phyloP scores from a whole-genome alignment of 164 flowering plant species.

The Annona squamosa region DNA sequence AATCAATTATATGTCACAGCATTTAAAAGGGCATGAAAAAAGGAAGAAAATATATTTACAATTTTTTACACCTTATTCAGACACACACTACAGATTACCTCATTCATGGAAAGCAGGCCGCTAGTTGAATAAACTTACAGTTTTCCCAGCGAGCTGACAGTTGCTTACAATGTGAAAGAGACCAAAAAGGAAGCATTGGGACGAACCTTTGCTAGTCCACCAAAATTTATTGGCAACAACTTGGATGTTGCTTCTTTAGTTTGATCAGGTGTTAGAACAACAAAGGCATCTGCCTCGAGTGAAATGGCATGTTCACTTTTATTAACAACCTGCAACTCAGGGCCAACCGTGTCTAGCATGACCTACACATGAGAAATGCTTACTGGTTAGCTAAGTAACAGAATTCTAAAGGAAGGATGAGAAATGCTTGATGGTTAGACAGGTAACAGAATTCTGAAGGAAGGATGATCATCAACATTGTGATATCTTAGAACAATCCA shows the following conservation, averaged over 20 bases:
- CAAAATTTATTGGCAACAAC: constrained; percentile 74
- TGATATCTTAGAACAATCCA: neutral
- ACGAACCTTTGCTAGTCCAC: constrained; percentile 58
- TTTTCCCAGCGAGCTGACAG: neutral
- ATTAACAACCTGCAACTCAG: constrained; percentile 84
- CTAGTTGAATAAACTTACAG: too few species aligned
- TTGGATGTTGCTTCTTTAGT: constrained; percentile 60
- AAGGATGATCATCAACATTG: neutral
- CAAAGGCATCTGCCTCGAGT: constrained; percentile 49
- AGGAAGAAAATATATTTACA: neutral
- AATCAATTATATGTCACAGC: too few species aligned
- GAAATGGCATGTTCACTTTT: constrained; percentile 50
- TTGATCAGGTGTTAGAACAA: constrained; percentile 65
- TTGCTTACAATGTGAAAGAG: neutral
- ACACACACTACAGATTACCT: too few species aligned
- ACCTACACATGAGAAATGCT: constrained; percentile 38
- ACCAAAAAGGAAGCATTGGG: neutral
- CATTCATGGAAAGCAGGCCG: too few species aligned
- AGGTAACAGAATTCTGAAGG: neutral
- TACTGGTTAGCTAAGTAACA: neutral
- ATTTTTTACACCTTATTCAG: too few species aligned
- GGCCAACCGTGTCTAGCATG: constrained; percentile 86
- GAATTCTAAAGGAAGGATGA: neutral
- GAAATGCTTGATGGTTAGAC: neutral
- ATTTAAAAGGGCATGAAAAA: neutral